These are phyloP conservation scores for Poteriospumella lacustris DNA, from an alignment of 108 stramenopile species.

Conservation along the genomic window DNA sequence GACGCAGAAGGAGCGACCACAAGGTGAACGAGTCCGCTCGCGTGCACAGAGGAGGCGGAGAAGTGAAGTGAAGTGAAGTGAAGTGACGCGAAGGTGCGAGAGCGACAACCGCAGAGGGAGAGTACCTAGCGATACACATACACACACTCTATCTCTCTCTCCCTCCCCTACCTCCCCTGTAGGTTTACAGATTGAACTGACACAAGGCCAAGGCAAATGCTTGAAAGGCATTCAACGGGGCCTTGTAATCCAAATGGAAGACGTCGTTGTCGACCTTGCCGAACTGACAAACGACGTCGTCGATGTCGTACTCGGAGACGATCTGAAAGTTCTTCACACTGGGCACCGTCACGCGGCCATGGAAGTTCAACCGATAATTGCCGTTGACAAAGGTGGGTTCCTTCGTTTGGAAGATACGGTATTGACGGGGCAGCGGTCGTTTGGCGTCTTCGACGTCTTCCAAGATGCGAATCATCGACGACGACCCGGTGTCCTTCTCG, in stretches of 20 bases:
- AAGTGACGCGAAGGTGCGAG: too few species aligned
- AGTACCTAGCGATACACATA: too few species aligned
- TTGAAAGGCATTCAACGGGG: constrained; percentile 56
- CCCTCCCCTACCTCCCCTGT: neutral
- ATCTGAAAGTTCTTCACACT: constrained; percentile 69
- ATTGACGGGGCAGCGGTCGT: too few species aligned
- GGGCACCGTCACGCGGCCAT: constrained; percentile 59
- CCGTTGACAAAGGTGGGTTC: constrained; percentile 58
- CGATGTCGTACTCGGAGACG: constrained; percentile 43
- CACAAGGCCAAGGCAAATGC: constrained; percentile 55
- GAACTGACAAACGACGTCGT: constrained; percentile 60
- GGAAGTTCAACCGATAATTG: constrained; percentile 61
- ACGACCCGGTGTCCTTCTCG: neutral
- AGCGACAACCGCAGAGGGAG: too few species aligned
- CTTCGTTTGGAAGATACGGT: constrained; percentile 46
- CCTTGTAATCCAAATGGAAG: constrained; percentile 66
- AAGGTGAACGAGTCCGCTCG: too few species aligned
- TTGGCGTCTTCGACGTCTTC: too few species aligned
- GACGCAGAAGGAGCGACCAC: too few species aligned
- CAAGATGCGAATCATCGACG: neutral
- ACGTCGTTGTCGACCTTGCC: constrained; percentile 60
- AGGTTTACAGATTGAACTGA: constrained; percentile 49
- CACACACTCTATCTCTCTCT: too few species aligned
- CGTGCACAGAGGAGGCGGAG: too few species aligned
- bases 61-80: too few species aligned